A percentile compares a stretch with the other conserved stretches of the same genome.
These are phyloP conservation scores for Uncinocarpus reesii DNA, from an alignment of 2,329 filamentous ascomycete species.

Conservation along the genomic window DNA sequence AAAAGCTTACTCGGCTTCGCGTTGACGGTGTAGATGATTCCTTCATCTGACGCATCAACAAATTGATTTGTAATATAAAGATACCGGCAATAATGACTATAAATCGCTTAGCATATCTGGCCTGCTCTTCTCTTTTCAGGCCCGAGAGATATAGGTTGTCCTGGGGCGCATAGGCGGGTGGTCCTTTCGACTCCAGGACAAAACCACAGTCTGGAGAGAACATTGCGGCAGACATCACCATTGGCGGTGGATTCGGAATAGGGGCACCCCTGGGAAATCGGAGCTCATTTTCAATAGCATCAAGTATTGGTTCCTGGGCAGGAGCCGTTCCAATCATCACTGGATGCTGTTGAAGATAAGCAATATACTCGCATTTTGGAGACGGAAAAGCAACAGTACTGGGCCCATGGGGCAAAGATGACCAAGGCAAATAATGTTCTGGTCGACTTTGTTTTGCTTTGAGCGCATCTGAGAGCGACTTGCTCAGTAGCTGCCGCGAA, in stretches of 20 bases:
- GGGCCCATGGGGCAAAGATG: slow-evolving; percentile 53
- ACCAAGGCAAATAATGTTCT: slow-evolving; percentile 60
- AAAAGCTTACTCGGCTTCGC: slow-evolving; percentile 54
- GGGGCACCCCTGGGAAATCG: slow-evolving; percentile 49
- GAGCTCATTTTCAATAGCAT: slow-evolving; percentile 49
- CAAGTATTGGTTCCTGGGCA: slow-evolving; percentile 31
- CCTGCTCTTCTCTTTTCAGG: slow-evolving; percentile 48
- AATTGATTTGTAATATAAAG: slow-evolving; percentile 44
- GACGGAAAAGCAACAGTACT: slow-evolving; percentile 40
- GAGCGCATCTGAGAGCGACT: slow-evolving; percentile 59
- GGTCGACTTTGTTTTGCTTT: slow-evolving; percentile 49
- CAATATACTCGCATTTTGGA: slow-evolving; percentile 78
- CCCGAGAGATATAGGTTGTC: slow-evolving; percentile 46
- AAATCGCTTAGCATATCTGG: slow-evolving; percentile 43
- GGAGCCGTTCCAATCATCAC: slow-evolving; percentile 25
- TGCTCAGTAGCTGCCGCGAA: slow-evolving; percentile 58
- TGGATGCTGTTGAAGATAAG: slow-evolving; percentile 62
- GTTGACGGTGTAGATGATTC: slow-evolving; percentile 56
- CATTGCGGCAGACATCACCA: slow-evolving; percentile 50
- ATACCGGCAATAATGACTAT: slow-evolving; percentile 44
- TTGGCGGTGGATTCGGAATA: slow-evolving; percentile 41
- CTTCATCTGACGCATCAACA: slow-evolving; percentile 53
- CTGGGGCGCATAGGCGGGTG: slow-evolving; percentile 44
- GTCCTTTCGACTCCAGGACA: slow-evolving; percentile 51
- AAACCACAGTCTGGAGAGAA: slow-evolving; percentile 61